Conservation (phyloP, 2,329 filamentous ascomycete species). For the Chaetomium olivaceum region DNA sequence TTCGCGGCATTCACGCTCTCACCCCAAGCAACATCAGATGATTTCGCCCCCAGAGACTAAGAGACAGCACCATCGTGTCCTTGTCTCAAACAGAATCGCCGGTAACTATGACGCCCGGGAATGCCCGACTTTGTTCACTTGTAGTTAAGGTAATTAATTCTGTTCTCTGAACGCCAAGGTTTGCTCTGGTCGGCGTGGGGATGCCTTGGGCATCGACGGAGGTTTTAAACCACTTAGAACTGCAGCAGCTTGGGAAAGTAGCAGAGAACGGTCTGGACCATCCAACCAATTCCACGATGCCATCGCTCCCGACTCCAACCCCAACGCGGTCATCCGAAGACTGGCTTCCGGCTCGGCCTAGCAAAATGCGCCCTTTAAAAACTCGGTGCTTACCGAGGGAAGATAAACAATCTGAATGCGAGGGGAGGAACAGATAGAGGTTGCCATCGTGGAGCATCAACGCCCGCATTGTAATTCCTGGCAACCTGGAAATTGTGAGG, state of each 20-base stretch:
- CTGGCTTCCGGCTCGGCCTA: conserved; percentile 5
- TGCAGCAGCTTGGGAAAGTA: conserved; percentile 13
- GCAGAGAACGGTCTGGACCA: conserved; percentile 23
- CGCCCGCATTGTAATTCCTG: background rate
- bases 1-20: background rate
- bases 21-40: background rate
- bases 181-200: conserved; percentile 6
- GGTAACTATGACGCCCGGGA: background rate
- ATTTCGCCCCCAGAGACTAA: background rate
- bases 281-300: conserved; percentile 5
- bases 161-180: background rate
- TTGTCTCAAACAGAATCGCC: background rate
- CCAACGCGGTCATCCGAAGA: conserved; percentile 23
- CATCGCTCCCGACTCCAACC: conserved; percentile 7
- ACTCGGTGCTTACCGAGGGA: background rate
- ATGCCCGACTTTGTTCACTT: background rate
- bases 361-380: background rate
- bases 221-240: conserved; percentile 17
- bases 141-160: too few relatives aligned
- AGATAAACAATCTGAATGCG: background rate
- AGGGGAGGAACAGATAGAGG: background rate
- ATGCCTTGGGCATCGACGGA: conserved; percentile 25
- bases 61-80: background rate
- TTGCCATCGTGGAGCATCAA: background rate
- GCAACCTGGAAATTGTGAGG: background rate